Conservation (phyloP, 768 basidiomycete genomes). For the Dictyophora rubrovolvata region DNA sequence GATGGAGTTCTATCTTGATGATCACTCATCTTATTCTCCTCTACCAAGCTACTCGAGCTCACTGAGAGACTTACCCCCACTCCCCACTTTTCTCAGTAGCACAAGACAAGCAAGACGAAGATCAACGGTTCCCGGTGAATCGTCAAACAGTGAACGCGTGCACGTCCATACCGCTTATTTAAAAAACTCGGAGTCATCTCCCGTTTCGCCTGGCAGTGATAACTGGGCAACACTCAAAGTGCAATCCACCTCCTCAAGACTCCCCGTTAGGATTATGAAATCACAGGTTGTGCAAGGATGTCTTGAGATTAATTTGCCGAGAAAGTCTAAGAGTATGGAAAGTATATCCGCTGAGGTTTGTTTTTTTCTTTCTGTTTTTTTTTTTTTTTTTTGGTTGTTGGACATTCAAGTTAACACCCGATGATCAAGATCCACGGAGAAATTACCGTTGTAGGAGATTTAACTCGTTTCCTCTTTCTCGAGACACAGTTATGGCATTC, state of each 20-base stretch:
- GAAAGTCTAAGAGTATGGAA: background rate
- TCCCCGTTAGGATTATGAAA: background rate
- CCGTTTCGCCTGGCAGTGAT: too few species aligned
- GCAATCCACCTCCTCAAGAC: background rate
- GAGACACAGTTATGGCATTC: background rate
- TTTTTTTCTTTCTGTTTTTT: background rate
- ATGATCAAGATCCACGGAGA: background rate
- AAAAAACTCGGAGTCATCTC: background rate
- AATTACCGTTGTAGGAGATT: background rate
- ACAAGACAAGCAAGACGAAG: background rate
- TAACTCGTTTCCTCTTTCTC: background rate
- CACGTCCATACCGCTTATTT: background rate
- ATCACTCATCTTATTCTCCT: background rate
- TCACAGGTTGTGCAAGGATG: background rate
- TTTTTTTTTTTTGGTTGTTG: background rate
- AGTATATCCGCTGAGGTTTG: background rate
- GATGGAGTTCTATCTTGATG: background rate
- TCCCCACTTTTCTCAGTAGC: background rate
- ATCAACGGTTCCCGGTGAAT: background rate
- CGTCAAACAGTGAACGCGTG: background rate
- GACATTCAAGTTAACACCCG: background rate
- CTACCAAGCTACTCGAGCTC: background rate
- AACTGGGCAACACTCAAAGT: background rate
- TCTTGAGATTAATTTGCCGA: background rate
- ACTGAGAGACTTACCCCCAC: background rate